Base-by-base conservation (phyloP, 257 asterid genomes). In the Verbena officinalis region DNA sequence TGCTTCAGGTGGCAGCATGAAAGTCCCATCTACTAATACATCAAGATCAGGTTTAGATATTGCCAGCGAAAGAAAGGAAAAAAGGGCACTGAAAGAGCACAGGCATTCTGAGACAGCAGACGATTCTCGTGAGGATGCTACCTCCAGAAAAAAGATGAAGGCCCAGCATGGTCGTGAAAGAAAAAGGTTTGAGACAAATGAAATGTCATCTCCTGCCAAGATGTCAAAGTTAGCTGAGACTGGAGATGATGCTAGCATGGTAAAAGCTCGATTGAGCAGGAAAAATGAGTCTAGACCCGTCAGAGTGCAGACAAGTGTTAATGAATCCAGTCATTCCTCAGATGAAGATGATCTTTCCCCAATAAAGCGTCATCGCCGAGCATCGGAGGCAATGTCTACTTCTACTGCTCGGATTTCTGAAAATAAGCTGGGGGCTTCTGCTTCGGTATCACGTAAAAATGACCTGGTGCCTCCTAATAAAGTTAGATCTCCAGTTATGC, bases 291-390 rank as follows among this genome's bases (percentile, higher is more conserved):
- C 36, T 50, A 40, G 48, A 46, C 53, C 73, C 20, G 21, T 53
- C 34, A 77, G 74, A 69, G 64, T 69, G 23, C 77, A 74, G 63
- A 67, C 75, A 57, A 54, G 66, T 62, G 53, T 49, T 44, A 30
- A 33, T 68, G 85, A 78, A 43, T 64, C 86, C 45, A 75, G 68
- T 64, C 54, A 56, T 80, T 65, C 75, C 22, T 73, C 77, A 61
- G 90, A 84, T 54, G 96, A 85, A 78, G 96, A 84, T 67, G 81
- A 72, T 74, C 78, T 81, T 12, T 95, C 91, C 58, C 93, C 95
- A 50, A 40, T 82, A 55, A 90, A 90, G 78, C 91, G 91, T 51
- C 87, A 61, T 54, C 84, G 93, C 52, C 79, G 77, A 64, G 83
- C 84, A 56, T 36, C 61, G 49, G 93, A 81, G 39, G 76, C 78